A percentile compares a stretch with the other conserved stretches of the same genome.
These are phyloP conservation scores for Phytophthora macrochlamydospora DNA, from an alignment of 352 stramenopile genomes.

Conservation along the genomic window DNA sequence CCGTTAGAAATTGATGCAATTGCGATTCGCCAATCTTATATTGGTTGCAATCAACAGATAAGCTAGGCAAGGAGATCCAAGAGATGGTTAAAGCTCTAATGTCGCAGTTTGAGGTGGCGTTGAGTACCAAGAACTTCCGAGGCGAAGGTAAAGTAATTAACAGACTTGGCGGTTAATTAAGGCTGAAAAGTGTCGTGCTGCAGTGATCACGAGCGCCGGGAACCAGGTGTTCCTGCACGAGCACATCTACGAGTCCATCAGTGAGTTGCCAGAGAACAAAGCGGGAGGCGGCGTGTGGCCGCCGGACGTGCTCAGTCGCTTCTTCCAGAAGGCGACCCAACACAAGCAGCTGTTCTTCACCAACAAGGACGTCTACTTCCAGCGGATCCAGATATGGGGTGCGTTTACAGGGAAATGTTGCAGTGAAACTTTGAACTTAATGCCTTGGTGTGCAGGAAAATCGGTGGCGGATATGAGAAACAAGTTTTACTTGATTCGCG, in stretches of 20 bases:
- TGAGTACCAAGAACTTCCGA: conserved; percentile 73
- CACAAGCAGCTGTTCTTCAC: conserved; percentile 52
- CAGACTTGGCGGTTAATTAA: too few relatives aligned
- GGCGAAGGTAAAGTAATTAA: conserved; percentile 48
- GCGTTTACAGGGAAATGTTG: not conserved
- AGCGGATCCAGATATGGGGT: conserved; percentile 71
- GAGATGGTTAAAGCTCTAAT: conserved; percentile 59
- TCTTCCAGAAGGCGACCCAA: conserved; percentile 62
- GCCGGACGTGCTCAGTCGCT: conserved; percentile 66
- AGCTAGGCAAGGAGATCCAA: conserved; percentile 40
- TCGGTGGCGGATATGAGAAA: conserved; percentile 58
- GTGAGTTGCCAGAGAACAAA: conserved; percentile 59
- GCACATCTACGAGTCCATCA: conserved; percentile 76
- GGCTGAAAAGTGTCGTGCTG: too few relatives aligned
- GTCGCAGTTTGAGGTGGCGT: conserved; percentile 56
- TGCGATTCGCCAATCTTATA: not conserved
- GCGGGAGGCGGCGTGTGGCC: conserved; percentile 62
- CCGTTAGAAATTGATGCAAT: not conserved
- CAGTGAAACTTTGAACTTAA: not conserved
- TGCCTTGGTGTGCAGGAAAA: conserved; percentile 39
- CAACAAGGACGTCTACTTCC: conserved; percentile 64
- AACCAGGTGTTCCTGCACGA: conserved; percentile 60
- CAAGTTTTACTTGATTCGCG: conserved; percentile 79
- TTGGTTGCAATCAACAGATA: conserved; percentile 28
- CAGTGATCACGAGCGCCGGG: conserved; percentile 39